Conservation (phyloP, 257 asterid genomes). For the Dorcoceras hygrometricum region DNA sequence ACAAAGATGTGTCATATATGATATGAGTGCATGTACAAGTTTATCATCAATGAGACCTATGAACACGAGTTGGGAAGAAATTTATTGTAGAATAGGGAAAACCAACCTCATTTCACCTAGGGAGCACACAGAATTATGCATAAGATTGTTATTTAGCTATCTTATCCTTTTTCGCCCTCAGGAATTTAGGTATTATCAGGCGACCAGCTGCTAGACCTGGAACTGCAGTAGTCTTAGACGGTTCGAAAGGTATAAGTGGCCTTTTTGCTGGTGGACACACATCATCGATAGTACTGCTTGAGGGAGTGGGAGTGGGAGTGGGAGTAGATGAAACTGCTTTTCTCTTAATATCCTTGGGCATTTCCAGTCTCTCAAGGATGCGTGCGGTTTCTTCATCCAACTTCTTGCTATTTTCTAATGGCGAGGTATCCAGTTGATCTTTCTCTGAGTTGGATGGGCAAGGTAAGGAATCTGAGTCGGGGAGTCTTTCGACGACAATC, state of each 20-base stretch:
- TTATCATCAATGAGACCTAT: background rate
- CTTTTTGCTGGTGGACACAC: conserved; percentile 49
- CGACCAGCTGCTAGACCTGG: conserved; percentile 47
- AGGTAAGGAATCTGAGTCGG: conserved; percentile 45
- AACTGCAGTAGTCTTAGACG: conserved; percentile 29
- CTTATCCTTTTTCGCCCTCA: conserved; percentile 62
- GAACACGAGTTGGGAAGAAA: conserved; percentile 1
- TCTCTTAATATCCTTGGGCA: conserved; percentile 69
- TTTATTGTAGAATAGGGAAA: conserved; percentile 17
- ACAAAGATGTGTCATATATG: background rate
- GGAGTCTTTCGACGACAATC: conserved; percentile 56
- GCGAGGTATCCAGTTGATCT: conserved; percentile 43
- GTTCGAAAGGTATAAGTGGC: conserved; percentile 68
- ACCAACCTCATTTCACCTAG: conserved; percentile 27
- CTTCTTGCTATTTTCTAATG: conserved; percentile 49
- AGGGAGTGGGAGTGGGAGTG: too few relatives aligned
- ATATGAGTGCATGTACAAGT: background rate
- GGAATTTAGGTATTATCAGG: conserved; percentile 77
- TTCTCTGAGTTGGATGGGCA: conserved; percentile 39
- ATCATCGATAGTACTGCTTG: conserved; percentile 39
- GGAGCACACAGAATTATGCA: conserved; percentile 8
- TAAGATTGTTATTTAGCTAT: conserved; percentile 29
- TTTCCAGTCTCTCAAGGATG: conserved; percentile 87
- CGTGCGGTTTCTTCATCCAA: conserved; percentile 78
- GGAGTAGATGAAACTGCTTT: conserved; percentile 61